Evolutionary conservation across 2,329 filamentous ascomycete genomes (phyloP).

Genomic region (Septoria petroselini): DNA sequence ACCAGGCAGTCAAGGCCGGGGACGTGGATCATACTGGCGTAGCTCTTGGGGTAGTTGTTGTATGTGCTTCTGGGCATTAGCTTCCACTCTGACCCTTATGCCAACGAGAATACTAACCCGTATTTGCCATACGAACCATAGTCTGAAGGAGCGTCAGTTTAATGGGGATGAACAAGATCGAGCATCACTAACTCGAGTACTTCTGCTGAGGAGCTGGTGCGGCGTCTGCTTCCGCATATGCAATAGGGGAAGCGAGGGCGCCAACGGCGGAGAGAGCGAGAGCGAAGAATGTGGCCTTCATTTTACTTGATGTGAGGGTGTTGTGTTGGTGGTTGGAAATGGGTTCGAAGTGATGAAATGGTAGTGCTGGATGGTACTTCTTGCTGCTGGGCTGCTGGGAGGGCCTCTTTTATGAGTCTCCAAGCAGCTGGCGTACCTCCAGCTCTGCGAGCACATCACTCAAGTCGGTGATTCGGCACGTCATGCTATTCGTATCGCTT

Average conservation of each 20-base stretch:
- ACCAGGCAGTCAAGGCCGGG: no score
- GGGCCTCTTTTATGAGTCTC: neutral
- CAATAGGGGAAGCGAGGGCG: conserved; percentile 18
- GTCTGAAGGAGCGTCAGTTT: neutral
- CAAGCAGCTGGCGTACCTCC: neutral
- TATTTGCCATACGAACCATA: neutral
- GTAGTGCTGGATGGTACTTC: conserved; percentile 1
- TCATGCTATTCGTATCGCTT: neutral
- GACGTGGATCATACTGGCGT: no score
- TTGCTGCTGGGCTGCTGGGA: neutral
- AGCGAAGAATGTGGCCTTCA: conserved; percentile 23
- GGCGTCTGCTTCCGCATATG: conserved; percentile 13
- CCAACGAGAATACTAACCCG: no score
- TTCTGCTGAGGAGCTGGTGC: conserved; percentile 9
- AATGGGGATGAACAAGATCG: neutral
- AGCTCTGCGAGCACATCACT: neutral
- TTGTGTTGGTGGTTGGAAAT: neutral
- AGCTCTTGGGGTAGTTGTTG: neutral
- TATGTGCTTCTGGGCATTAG: no score
- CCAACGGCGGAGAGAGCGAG: conserved; percentile 15
- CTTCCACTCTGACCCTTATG: no score
- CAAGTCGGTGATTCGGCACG: neutral
- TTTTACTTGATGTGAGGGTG: conserved; percentile 4
- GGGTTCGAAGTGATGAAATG: neutral
- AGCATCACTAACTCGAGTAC: neutral